Evolutionary conservation across 768 basidiomycete genomes (phyloP).

Genomic region (Cystofilobasidium ferigula): DNA sequence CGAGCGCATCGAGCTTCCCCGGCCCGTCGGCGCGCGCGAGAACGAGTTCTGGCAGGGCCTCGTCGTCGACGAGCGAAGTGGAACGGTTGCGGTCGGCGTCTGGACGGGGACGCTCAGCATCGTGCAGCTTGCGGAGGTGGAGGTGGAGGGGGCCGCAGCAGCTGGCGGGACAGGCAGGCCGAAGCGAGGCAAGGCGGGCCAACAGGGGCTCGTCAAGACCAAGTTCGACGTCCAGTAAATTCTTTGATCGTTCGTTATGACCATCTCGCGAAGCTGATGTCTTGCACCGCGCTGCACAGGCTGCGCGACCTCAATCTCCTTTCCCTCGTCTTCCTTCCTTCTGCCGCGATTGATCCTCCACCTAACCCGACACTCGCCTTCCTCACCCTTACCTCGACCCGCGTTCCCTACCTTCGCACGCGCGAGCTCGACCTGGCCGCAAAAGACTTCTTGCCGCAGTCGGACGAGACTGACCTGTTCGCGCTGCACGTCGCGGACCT

Average conservation of each 20-base stretch:
- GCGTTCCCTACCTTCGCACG: constrained; percentile 1
- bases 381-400: constrained; percentile 19
- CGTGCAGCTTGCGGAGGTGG: neutral
- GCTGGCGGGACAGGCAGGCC: neutral
- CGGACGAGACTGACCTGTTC: constrained; percentile 4
- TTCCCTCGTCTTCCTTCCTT: constrained; percentile 16
- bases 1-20: constrained; percentile 4
- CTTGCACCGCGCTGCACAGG: neutral
- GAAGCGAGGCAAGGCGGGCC: neutral
- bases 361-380: constrained; percentile 20
- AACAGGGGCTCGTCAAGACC: constrained; percentile 1
- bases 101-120: constrained; percentile 23
- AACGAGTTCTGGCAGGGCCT: constrained; percentile 24
- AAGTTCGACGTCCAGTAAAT: constrained; percentile 23
- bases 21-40: constrained; percentile 15
- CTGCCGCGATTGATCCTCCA: neutral
- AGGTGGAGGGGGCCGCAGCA: neutral
- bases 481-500: constrained; percentile 6
- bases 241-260: no score
- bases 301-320: constrained; percentile 22
- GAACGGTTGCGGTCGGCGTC: neutral
- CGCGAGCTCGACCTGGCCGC: constrained; percentile 3
- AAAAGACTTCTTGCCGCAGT: constrained; percentile 8
- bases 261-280: no score
- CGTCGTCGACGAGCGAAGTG: constrained; percentile 6